These are phyloP conservation scores for Fusarium lateritium DNA, from an alignment of 2,329 filamentous ascomycete species.

Conservation along the genomic window DNA sequence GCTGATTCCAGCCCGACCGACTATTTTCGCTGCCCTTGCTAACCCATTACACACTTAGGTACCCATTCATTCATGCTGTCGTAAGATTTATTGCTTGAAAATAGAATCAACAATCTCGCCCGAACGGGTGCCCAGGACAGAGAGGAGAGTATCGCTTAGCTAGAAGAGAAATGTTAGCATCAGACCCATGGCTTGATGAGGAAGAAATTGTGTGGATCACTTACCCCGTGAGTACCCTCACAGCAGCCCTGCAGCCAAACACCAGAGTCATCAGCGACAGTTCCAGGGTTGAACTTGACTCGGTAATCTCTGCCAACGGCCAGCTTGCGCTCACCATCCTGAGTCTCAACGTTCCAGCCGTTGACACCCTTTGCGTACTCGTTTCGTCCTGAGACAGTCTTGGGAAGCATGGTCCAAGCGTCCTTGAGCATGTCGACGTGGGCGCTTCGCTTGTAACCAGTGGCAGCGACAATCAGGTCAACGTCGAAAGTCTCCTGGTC, in stretches of 20 bases:
- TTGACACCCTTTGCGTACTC: conserved; percentile 55
- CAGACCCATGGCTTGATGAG: conserved; percentile 1
- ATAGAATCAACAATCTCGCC: conserved; percentile 85
- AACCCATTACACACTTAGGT: conserved; percentile 44
- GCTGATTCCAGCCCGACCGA: conserved; percentile 31
- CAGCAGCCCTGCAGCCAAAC: conserved; percentile 96
- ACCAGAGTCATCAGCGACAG: conserved; percentile 80
- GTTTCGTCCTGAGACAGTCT: conserved; percentile 51
- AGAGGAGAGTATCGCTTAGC: conserved; percentile 86
- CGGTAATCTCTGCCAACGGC: conserved; percentile 83
- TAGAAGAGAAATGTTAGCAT: conserved; percentile 53
- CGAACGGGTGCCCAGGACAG: conserved; percentile 80
- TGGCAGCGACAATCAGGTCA: conserved; percentile 88
- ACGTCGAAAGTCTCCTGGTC: conserved; percentile 76
- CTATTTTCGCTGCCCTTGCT: conserved; percentile 46
- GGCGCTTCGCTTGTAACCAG: conserved; percentile 84
- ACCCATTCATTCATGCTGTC: conserved; percentile 42
- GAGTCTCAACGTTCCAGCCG: conserved; percentile 59
- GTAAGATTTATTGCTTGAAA: conserved; percentile 63
- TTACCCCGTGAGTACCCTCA: conserved; percentile 91
- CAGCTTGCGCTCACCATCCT: conserved; percentile 65
- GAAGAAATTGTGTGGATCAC: conserved; percentile 55
- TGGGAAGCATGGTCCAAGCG: conserved; percentile 76
- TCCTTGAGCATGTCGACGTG: conserved; percentile 83
- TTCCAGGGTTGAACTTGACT: conserved; percentile 77